A percentile compares a stretch with the other conserved stretches of the same genome.
These are phyloP conservation scores for Scenedesmus sp. DNA, from an alignment of 163 green algal genomes.

Conservation along the genomic window DNA sequence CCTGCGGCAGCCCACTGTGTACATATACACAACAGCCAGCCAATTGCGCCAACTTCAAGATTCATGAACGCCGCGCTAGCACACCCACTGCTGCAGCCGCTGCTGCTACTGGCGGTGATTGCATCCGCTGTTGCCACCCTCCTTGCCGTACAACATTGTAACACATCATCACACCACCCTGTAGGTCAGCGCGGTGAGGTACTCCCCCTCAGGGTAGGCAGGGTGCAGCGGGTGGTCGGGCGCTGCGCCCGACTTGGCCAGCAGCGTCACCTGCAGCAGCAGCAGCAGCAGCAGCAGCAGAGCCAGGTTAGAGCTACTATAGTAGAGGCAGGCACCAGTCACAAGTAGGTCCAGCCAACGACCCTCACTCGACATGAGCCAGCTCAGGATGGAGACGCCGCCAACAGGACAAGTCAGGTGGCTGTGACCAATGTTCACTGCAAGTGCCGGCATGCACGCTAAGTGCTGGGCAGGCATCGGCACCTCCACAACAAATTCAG, in stretches of 20 bases:
- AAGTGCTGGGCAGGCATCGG: no score
- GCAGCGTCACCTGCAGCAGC: slow-evolving; percentile 66
- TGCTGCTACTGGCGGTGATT: background rate
- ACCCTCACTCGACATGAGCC: no score
- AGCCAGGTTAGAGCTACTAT: background rate
- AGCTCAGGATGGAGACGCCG: no score
- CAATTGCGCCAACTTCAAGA: background rate
- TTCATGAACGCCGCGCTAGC: no score
- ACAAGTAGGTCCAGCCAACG: background rate
- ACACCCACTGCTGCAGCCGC: no score
- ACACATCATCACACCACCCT: slow-evolving; percentile 62
- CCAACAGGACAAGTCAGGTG: no score
- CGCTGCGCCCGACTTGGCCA: slow-evolving; percentile 77
- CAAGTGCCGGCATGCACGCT: no score
- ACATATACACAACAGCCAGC: background rate
- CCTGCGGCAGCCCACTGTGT: no score
- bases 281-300: background rate
- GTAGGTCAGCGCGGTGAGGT: slow-evolving; percentile 86
- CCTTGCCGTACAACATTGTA: no score
- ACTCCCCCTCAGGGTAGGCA: slow-evolving; percentile 82
- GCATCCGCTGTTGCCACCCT: no score
- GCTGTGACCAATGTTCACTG: no score
- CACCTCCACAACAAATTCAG: no score
- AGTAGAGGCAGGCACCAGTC: background rate
- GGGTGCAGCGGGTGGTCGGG: slow-evolving; percentile 83